phyloP scores from a whole-genome alignment of 306 rosid species.

The Sindora glabra region DNA sequence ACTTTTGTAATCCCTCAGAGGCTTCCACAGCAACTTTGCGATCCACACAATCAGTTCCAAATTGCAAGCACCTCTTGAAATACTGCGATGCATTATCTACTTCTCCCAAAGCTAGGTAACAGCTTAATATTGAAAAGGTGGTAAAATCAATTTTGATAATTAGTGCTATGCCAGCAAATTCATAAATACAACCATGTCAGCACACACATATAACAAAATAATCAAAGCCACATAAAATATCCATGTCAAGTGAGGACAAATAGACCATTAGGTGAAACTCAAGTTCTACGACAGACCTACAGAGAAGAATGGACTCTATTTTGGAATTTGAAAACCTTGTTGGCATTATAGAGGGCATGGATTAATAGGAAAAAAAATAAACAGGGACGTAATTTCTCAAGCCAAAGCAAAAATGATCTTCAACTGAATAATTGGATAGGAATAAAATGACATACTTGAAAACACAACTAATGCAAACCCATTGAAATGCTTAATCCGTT shows the following conservation, averaged over 20 bases:
- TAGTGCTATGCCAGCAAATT: slow-evolving; percentile 2
- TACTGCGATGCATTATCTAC: slow-evolving; percentile 60
- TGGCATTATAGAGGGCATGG: neutral
- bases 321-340: neutral
- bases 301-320: neutral
- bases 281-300: neutral
- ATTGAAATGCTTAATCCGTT: neutral
- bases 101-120: slow-evolving; percentile 89
- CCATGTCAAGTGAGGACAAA: neutral
- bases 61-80: slow-evolving; percentile 79
- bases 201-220: neutral
- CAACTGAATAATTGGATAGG: too few species aligned
- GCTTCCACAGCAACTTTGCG: slow-evolving; percentile 83
- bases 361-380: too few species aligned
- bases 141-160: slow-evolving; percentile 9
- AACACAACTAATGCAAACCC: too few species aligned
- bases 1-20: slow-evolving; percentile 87
- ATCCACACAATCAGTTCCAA: slow-evolving; percentile 70
- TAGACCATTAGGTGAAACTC: neutral
- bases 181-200: too few species aligned
- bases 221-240: neutral
- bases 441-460: too few species aligned
- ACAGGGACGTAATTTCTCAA: too few species aligned
- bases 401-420: too few species aligned
- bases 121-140: slow-evolving; percentile 37